phyloP scores from a whole-genome alignment of 2,329 filamentous ascomycete genomes.

The Aspergillus amoenus region DNA sequence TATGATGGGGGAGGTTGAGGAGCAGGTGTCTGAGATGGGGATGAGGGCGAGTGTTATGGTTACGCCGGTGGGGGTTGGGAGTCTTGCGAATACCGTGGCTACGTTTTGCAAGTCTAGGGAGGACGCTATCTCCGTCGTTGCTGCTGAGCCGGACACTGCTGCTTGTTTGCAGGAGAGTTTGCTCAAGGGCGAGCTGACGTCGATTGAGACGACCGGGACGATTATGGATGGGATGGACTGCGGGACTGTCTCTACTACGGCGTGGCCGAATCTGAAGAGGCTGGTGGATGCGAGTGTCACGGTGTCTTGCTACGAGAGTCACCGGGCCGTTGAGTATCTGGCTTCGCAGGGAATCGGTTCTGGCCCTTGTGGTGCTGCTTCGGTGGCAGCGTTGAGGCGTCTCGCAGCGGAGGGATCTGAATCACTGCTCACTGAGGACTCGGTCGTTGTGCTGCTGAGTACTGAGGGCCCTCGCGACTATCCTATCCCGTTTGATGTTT shows the following conservation, averaged over 20 bases:
- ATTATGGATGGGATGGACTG: slow-evolving; percentile 77
- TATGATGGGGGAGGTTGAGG: slow-evolving; percentile 67
- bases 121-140: slow-evolving; percentile 50
- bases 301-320: slow-evolving; percentile 63
- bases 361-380: slow-evolving; percentile 65
- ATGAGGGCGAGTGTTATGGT: slow-evolving; percentile 54
- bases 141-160: slow-evolving; percentile 69
- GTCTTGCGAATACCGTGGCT: slow-evolving; percentile 68
- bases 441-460: slow-evolving; percentile 64
- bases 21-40: slow-evolving; percentile 52
- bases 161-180: slow-evolving; percentile 54
- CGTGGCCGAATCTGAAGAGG: slow-evolving; percentile 60
- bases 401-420: slow-evolving; percentile 39
- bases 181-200: slow-evolving; percentile 46
- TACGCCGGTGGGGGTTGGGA: slow-evolving; percentile 70
- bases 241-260: slow-evolving; percentile 64
- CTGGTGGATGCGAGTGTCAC: slow-evolving; percentile 62
- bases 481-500: slow-evolving; percentile 42
- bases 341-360: slow-evolving; percentile 46
- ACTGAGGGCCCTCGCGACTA: slow-evolving; percentile 65
- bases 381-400: slow-evolving; percentile 55
- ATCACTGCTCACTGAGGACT: slow-evolving; percentile 41
- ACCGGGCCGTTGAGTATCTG: slow-evolving; percentile 58
- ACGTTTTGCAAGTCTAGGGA: slow-evolving; percentile 59
- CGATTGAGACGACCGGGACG: slow-evolving; percentile 58